Conservation (phyloP, 768 basidiomycete genomes). For the Phaeotremella skinneri region DNA sequence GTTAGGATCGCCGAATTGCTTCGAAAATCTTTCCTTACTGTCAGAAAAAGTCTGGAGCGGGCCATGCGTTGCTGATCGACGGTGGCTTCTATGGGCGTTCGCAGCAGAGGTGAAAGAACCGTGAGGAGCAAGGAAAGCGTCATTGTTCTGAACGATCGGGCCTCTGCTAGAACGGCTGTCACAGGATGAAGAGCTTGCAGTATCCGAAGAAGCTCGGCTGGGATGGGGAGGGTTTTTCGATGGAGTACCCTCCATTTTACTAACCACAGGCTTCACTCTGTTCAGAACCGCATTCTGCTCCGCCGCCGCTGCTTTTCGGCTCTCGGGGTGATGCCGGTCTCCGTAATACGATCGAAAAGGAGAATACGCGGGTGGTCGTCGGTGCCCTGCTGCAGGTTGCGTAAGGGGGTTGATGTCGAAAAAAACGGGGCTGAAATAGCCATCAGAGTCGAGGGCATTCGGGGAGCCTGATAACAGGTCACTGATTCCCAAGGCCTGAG, state of each 20-base stretch:
- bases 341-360: conserved; percentile 3
- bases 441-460: background rate
- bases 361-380: conserved; percentile 2
- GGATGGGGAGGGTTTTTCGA: conserved; percentile 4
- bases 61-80: conserved; percentile 1
- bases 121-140: conserved; percentile 29
- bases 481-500: conserved; percentile 10
- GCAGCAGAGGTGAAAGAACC: conserved; percentile 34
- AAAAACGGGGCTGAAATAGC: background rate
- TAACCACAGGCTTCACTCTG: background rate
- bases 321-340: background rate
- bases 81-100: background rate
- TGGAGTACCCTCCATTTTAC: background rate
- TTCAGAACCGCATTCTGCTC: background rate
- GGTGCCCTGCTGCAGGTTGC: background rate
- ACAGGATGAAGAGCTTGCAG: background rate
- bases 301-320: background rate
- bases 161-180: background rate
- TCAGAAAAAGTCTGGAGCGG: background rate
- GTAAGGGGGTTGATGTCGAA: background rate
- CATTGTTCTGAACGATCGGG: conserved; percentile 24
- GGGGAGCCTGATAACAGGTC: conserved; percentile 12
- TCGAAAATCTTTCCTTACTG: too few relatives aligned
- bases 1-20: background rate
- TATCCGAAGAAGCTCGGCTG: conserved; percentile 7